Percentiles rank a stretch among this genome's conserved stretches.
Evolutionary conservation across 2,329 filamentous ascomycete species (phyloP).

Genomic region (Moelleriella libera): DNA sequence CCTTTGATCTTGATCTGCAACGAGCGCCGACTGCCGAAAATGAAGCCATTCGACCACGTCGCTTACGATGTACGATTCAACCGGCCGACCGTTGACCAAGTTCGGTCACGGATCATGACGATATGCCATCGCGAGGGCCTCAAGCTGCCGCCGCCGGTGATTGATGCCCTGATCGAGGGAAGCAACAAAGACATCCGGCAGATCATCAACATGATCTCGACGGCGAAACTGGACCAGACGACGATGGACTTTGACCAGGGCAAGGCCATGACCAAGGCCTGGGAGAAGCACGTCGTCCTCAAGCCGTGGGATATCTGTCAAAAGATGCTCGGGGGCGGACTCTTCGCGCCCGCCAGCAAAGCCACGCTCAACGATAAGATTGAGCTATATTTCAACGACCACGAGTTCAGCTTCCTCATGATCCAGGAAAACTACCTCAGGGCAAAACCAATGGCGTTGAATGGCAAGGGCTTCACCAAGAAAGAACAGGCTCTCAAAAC

Average conservation of each 20-base stretch:
- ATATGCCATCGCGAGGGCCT: constrained; percentile 87
- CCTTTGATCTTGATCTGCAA: constrained; percentile 98
- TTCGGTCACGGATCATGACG: constrained; percentile 83
- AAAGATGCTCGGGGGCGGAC: constrained; percentile 77
- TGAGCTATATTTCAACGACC: constrained; percentile 97
- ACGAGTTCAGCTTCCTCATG: constrained; percentile 96
- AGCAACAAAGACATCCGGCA: constrained; percentile 93
- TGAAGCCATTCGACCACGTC: constrained; percentile 91
- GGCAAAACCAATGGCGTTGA: constrained; percentile 57
- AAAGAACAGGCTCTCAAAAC: constrained; percentile 64
- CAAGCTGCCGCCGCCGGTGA: constrained; percentile 67
- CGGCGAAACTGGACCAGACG: constrained; percentile 74
- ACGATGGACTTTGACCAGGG: constrained; percentile 72
- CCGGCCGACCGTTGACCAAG: constrained; percentile 79
- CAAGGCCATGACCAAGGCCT: constrained; percentile 91
- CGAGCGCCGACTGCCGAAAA: constrained; percentile 82
- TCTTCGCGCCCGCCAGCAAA: constrained; percentile 75
- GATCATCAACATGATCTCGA: constrained; percentile 97
- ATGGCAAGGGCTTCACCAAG: constrained; percentile 38
- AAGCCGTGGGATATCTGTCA: constrained; percentile 97
- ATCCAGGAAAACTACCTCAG: constrained; percentile 94
- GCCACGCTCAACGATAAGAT: constrained; percentile 92
- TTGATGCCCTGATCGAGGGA: constrained; percentile 90
- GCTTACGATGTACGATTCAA: constrained; percentile 78
- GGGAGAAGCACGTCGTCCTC: constrained; percentile 93